Evolutionary conservation across 805 yeast species (phyloP).

Genomic region (Huiozyma sinensis): DNA sequence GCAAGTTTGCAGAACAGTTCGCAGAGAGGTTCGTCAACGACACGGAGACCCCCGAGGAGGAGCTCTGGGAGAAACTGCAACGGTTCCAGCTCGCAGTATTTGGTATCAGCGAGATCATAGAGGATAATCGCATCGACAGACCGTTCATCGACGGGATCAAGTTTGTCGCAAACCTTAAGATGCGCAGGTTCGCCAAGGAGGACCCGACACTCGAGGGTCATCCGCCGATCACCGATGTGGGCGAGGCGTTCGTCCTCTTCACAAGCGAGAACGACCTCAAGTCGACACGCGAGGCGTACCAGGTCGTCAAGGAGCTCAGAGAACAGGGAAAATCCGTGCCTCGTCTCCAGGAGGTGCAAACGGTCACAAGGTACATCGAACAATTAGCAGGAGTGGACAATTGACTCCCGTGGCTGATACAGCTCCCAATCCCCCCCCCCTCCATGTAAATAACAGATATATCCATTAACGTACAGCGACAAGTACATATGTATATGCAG

Average conservation of each 20-base stretch:
- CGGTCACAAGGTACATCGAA: slow-evolving; percentile 25
- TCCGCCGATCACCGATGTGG: slow-evolving; percentile 14
- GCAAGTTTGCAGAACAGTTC: slow-evolving; percentile 38
- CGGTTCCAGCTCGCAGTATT: slow-evolving; percentile 75
- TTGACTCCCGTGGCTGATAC: slow-evolving; percentile 7
- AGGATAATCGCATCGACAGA: slow-evolving; percentile 46
- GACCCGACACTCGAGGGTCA: slow-evolving; percentile 29
- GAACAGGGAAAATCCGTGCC: slow-evolving; percentile 26
- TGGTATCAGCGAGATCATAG: slow-evolving; percentile 67
- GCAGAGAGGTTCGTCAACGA: slow-evolving; percentile 28
- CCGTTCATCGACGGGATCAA: slow-evolving; percentile 57
- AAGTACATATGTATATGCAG: no score
- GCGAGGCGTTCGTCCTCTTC: slow-evolving; percentile 41
- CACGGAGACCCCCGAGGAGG: slow-evolving; percentile 30
- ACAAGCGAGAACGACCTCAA: slow-evolving; percentile 34
- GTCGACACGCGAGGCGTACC: slow-evolving; percentile 32
- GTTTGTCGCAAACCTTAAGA: slow-evolving; percentile 58
- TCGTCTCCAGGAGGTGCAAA: slow-evolving; percentile 28
- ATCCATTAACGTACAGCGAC: no score
- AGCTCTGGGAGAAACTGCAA: slow-evolving; percentile 59
- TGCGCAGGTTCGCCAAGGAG: slow-evolving; percentile 42
- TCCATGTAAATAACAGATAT: no score
- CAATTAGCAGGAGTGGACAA: slow-evolving; percentile 9
- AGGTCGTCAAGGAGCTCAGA: slow-evolving; percentile 38
- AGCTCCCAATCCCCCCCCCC: no score